Evolutionary conservation across 305 asterid species (phyloP).

Genomic region (Coffea humblotiana): DNA sequence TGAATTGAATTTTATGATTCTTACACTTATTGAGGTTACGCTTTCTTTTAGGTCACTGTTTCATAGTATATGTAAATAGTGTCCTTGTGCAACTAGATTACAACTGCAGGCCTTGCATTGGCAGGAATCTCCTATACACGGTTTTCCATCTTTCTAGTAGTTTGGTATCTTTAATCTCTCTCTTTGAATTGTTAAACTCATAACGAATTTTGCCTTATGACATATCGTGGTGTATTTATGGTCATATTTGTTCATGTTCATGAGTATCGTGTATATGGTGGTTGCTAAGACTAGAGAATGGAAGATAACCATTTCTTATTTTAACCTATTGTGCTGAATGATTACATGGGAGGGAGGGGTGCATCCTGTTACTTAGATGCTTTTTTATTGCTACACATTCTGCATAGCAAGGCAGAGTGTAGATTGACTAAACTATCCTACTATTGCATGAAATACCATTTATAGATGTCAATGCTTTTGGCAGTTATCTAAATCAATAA

Average conservation of each 20-base stretch:
- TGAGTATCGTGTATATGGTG: background rate
- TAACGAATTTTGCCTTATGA: background rate
- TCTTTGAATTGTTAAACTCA: background rate
- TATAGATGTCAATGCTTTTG: conserved; percentile 13
- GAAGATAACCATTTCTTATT: background rate
- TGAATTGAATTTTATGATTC: background rate
- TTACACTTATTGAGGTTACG: background rate
- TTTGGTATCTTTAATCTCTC: background rate
- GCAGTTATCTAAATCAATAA: conserved; percentile 76
- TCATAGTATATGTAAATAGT: background rate
- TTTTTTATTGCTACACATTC: background rate
- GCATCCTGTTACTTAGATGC: background rate
- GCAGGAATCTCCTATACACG: background rate
- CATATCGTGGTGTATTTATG: background rate
- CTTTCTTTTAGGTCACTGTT: background rate
- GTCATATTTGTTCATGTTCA: background rate
- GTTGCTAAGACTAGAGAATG: background rate
- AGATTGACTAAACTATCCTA: background rate
- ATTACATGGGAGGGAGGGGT: background rate
- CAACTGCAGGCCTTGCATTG: background rate
- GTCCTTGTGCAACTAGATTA: background rate
- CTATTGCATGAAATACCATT: background rate
- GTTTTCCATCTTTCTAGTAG: background rate
- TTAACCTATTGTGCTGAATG: background rate
- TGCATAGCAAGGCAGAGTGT: background rate